phyloP scores from a whole-genome alignment of 1,139 yeast species.

The Lodderomyces pseudojiufengensis region DNA sequence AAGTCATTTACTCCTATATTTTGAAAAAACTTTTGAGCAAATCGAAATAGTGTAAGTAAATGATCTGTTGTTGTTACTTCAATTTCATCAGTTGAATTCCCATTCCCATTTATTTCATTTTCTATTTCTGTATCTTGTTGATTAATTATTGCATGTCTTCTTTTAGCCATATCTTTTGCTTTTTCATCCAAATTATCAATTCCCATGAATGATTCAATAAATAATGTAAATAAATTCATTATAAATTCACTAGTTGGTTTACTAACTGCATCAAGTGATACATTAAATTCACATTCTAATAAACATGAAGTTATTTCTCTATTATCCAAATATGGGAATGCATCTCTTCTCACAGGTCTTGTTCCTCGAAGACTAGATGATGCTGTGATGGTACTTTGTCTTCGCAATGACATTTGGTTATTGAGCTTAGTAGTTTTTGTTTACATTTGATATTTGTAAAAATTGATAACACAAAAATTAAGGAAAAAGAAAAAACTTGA shows the following conservation, averaged over 20 bases:
- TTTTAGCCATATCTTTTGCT: slow-evolving; percentile 9
- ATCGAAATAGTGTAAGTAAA: slow-evolving; percentile 44
- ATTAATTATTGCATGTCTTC: background rate
- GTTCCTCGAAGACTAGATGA: slow-evolving; percentile 9
- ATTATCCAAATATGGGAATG: slow-evolving; percentile 65
- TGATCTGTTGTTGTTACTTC: slow-evolving; percentile 34
- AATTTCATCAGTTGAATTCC: slow-evolving; percentile 16
- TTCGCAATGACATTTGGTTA: background rate
- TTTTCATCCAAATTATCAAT: slow-evolving; percentile 31
- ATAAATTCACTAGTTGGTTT: slow-evolving; percentile 68
- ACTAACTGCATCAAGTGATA: slow-evolving; percentile 58
- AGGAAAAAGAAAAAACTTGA: background rate
- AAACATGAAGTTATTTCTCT: slow-evolving; percentile 62
- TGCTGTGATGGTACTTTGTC: slow-evolving; percentile 2
- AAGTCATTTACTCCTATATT: slow-evolving; percentile 80
- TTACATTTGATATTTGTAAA: background rate
- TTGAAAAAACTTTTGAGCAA: slow-evolving; percentile 58
- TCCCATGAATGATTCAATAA: slow-evolving; percentile 67
- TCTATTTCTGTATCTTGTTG: slow-evolving; percentile 7
- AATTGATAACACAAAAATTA: no score
- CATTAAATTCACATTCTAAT: slow-evolving; percentile 60
- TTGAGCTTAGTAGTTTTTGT: background rate
- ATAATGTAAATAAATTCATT: slow-evolving; percentile 61
- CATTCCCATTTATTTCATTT: slow-evolving; percentile 25
- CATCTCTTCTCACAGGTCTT: slow-evolving; percentile 20